Base-by-base conservation (phyloP, 768 basidiomycete species). In the Cystobasidium ongulense region DNA sequence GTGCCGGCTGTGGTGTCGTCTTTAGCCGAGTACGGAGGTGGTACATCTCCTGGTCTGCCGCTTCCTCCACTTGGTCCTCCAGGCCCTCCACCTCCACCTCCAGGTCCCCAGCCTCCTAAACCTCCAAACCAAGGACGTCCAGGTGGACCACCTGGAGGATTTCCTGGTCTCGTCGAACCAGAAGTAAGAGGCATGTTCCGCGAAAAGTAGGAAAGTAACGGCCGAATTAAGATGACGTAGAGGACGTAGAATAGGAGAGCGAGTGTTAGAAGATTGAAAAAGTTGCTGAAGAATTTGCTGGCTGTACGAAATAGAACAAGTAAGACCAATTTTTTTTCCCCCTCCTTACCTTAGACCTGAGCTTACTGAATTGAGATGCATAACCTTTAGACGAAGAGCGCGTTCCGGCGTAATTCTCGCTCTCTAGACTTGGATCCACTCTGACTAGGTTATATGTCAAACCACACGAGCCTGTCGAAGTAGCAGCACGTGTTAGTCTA, bases 401-500 rank as follows among this genome's bases (percentile, higher is more conserved):
- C 1, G 46, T 36, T 2, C 33, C 33, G 13, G 33, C 43, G 46
- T 59, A 31, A 31, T 59, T 59, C 21, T n/a, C 36, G 27, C 59
- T 38, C 38, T 74, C 64, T 1, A 74, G 66, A n/a, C 25, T 36
- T 23, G 73, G 73, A 59, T 70, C 50, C 11, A 54, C 50, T 18
- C 43, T 25, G 31, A 74, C 66, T 25, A 75, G 72, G 53, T 62
- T 36, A 50, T 75, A 75, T 10, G 74, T 72, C 15, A 75, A 50
- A 29, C 59, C 74, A 53, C 74, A 75, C 21, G 74, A 75, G 18
- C 74, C 72, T 63, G 70, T 71, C 10, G 18, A 41, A 10, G 2
- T 27, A 59, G 25, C 27, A 29, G 57, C 31, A 18, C 13, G n/a
- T 64, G 13, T 27, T 10, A 15, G 5, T 46, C 11, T 5, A 10